Base-by-base conservation (phyloP, 2,329 filamentous ascomycete species). In the Thielaviopsis ethacetica region DNA sequence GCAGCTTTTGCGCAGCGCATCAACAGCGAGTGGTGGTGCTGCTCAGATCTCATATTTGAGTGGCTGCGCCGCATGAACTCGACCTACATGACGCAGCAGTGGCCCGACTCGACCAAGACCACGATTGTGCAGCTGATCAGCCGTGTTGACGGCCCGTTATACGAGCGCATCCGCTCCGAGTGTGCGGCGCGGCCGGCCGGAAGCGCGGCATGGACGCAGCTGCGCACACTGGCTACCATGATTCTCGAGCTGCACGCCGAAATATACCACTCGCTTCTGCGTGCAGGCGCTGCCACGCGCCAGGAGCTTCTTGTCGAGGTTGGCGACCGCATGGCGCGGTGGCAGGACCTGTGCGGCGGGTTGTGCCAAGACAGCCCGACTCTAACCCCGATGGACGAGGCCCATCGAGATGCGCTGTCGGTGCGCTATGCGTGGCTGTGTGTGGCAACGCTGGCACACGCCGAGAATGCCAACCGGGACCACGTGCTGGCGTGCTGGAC, bases 211-310 rank as follows among this genome's bases (percentile, higher is more conserved):
- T 61, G 60, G 53, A 56, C 53, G 5, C 53, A 59, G n/a, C 26
- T 58, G 12, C 57, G 60, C 13, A 34, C 34, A 12, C 64, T 79
- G 5, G 72, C 78, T 1, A 75, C 82, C 57, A 83, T 82, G 74
- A 67, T 82, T 1, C 80, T 83, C 56, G 81, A 84, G 65, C 72
- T 84, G 5, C 78, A 83, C 60, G 71, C 84, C 10, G 81, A 83
- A 62, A 75, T 82, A 6, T 82, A 80, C 62, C 79, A 82, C 21
- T 61, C 57, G 10, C 44, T 59, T 17, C 34, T 61, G n/a, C 56
- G 57, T 10, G 50, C 60, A 4, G 57, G 59, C n/a, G 56, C 53
- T n/a, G 60, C 50, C 19, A 34, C 57, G 5, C 38, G 49, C 2
- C 53, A 61, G 22, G 57, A 61, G 50, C 47, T 49, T 19, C 51